These are phyloP conservation scores for Cercophora newfieldiana DNA, from an alignment of 495 filamentous ascomycete species.

Conservation along the genomic window DNA sequence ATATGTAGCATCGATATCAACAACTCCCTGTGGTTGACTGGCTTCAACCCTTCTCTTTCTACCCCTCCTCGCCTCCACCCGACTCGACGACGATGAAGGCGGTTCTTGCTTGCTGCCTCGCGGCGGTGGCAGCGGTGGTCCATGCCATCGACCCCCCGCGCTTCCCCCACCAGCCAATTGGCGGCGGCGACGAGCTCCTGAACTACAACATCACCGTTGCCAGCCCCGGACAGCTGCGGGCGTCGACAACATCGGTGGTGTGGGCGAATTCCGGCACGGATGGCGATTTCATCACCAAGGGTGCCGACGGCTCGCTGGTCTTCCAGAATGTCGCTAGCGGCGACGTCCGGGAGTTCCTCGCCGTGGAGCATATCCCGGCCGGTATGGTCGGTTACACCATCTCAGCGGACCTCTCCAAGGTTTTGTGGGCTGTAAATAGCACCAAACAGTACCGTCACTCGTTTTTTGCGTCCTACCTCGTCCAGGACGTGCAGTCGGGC, in stretches of 20 bases:
- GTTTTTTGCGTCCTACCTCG: constrained; percentile 57
- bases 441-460: constrained; percentile 60
- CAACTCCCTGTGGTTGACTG: background rate
- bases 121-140: constrained; percentile 18
- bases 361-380: background rate
- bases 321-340: constrained; percentile 52
- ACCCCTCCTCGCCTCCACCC: background rate
- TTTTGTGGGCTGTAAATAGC: constrained; percentile 55
- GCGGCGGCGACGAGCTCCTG: constrained; percentile 42
- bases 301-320: constrained; percentile 42
- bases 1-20: background rate
- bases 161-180: constrained; percentile 39
- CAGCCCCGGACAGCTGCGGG: constrained; percentile 30
- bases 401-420: constrained; percentile 42
- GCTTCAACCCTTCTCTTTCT: background rate
- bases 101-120: constrained; percentile 15
- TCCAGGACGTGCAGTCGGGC: constrained; percentile 51
- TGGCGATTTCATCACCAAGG: constrained; percentile 51
- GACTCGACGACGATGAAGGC: constrained; percentile 20
- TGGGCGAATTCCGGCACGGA: constrained; percentile 48
- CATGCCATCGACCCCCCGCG: constrained; percentile 40
- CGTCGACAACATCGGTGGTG: constrained; percentile 39
- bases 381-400: constrained; percentile 38
- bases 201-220: constrained; percentile 45
- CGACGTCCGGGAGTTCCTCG: constrained; percentile 13